Base-by-base conservation (phyloP, 1,284 basidiomycete species). In the Entoloma clypeatum region DNA sequence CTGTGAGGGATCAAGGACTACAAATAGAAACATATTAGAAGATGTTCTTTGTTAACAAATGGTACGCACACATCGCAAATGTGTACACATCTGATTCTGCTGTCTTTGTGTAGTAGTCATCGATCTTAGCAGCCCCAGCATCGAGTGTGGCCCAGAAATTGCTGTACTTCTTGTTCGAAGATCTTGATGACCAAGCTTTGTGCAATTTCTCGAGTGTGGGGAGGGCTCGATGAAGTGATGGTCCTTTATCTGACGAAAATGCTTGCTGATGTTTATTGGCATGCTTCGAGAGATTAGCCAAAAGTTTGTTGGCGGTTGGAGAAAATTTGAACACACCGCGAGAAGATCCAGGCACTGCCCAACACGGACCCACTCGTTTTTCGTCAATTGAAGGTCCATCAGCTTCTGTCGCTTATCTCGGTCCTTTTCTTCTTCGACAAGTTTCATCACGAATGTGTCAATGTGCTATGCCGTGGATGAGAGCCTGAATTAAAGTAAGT, bases 121-220 rank as follows among this genome's bases (percentile, higher is more conserved):
- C 32, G 2, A 65, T 45, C 42, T 64, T 63, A 3, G 30, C 7
- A 4, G 52, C 41, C 1, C 44, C 62, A 1, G 47, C 56, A 9
- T 48, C 18, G 2, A 66, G 41, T 0, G 47, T 50, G 1, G 34
- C 17, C 17, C 27, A 22, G 37, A 60, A 61, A 3, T 9, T 19
- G 4, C 10, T n/a, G 32, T 55, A 55, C 8, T 55, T 51, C 0
- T 28, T 25, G 9, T 37, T 34, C 2, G 40, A 40, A 0, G 28
- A 34, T 14, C 40, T 31, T 2, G 36, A 41, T 1, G 29, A 38
- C 59, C 59, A 63, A 2, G 49, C 54, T 7, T 41, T 44, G 31
- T 62, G 47, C 1, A 64, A 32, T 0, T 24, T 27, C 36, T 62
- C 56, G 16, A 64, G 37, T 1, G 58, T 59, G 0, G 53, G 60